Evolutionary conservation across 371 early-diverging fungal species (phyloP).

Genomic region (Synchytrium microbalum): DNA sequence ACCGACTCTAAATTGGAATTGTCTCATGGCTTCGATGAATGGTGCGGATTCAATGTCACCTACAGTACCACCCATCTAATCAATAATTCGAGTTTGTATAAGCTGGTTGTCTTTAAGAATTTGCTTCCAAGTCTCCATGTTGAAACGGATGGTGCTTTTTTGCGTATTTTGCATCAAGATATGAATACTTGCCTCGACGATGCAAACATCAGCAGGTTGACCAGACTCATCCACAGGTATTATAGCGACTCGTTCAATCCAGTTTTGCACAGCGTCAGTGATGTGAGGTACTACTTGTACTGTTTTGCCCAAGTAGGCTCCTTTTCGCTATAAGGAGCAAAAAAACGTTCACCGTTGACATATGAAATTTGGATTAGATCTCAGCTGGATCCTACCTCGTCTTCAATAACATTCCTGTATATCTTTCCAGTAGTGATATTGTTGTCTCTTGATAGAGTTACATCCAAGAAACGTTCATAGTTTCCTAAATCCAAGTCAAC

Average conservation of each 20-base stretch:
- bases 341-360: constrained; percentile 1
- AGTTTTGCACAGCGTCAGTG: constrained; percentile 95
- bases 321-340: constrained; percentile 54
- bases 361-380: not conserved
- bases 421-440: constrained; percentile 99
- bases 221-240: constrained; percentile 80
- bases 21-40: constrained; percentile 98
- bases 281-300: constrained; percentile 98
- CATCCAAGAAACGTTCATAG: constrained; percentile 97
- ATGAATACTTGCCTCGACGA: constrained; percentile 68
- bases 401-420: constrained; percentile 91
- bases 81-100: not conserved
- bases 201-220: constrained; percentile 91
- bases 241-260: constrained; percentile 88
- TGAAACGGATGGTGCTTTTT: not conserved
- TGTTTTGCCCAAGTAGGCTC: constrained; percentile 98
- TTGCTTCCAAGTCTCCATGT: not conserved
- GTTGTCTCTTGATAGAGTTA: constrained; percentile 90
- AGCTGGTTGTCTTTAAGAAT: not conserved
- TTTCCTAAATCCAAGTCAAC: constrained; percentile 99
- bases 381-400: constrained; percentile 39
- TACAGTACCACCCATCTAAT: constrained; percentile 92
- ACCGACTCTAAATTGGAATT: constrained; percentile 98
- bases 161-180: not conserved
- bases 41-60: constrained; percentile 99